Evolutionary conservation across 306 rosid genomes (phyloP), one percentile per base, ranked within the genome.

Genomic region (Ammopiptanthus mongolicus): DNA sequence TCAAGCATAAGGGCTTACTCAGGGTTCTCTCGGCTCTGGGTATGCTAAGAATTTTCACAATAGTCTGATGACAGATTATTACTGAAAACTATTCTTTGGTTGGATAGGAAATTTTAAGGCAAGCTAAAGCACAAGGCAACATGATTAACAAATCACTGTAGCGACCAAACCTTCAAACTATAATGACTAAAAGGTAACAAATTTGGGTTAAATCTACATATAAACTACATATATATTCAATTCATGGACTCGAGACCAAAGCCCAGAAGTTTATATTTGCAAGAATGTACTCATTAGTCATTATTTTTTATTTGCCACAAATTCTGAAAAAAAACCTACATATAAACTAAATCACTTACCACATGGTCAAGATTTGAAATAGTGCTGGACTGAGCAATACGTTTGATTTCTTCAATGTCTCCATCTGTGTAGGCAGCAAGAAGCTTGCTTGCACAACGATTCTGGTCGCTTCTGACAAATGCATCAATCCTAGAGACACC

Each of bases 381-480:
- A 53, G 87, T 19, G 61, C 91, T 83, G 5, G 97, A 91, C 71
- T 86, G 94, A 73, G 84, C 89, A 69, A 88, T 25, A 5, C 86
- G 90, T 82, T 90, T 88, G 79, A 95, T 91, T 85, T 95, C 97
- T 86, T 95, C 97, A 52, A 80, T 67, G 52, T 91, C 88, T 55
- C 98, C 98, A 55, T 87, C 97, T 0, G 65, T 73, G 81, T 91
- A 95, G 10, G 93, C 98, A 65, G 95, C 74, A 36, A 95, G 88
- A 71, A 95, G 86, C 84, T 87, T 95, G 83, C 84, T 85, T 61
- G 97, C 93, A 81, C 86, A 88, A 50, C 91, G 91, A 34, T 74
- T 83, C 48, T 95, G 97, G 78, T 95, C 97, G 57, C 91, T 95
- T 57, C 84, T 82, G 69, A 85, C 50, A 84, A 95, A 95, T n/a